Evolutionary conservation across 179 eudicot genomes (phyloP).

Genomic region (Corrigiola litoralis): DNA sequence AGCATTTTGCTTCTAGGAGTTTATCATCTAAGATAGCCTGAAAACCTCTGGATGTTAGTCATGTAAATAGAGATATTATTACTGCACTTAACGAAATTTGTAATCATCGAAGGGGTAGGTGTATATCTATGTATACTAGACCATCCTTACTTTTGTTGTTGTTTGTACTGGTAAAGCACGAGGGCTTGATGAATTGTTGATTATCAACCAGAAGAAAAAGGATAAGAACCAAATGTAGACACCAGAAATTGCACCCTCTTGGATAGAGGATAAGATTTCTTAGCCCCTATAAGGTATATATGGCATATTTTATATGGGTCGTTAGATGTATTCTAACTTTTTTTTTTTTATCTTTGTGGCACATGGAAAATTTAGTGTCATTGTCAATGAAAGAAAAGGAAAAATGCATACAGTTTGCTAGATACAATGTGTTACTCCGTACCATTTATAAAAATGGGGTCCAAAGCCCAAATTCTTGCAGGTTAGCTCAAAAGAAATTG

Average conservation of each 20-base stretch:
- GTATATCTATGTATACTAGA: not conserved
- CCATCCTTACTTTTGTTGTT: constrained; percentile 6
- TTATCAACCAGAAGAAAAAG: constrained; percentile 24
- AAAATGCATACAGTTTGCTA: not conserved
- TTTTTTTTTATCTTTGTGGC: constrained; percentile 15
- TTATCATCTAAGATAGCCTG: not conserved
- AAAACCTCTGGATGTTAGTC: not conserved
- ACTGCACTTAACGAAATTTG: not conserved
- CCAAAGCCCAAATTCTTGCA: constrained; percentile 16
- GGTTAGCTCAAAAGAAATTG: constrained; percentile 17
- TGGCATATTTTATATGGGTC: constrained; percentile 11
- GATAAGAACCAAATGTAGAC: constrained; percentile 24
- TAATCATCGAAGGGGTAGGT: not conserved
- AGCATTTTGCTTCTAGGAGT: not conserved
- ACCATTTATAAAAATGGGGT: constrained; percentile 4
- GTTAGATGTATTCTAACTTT: constrained; percentile 15
- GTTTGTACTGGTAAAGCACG: constrained; percentile 13
- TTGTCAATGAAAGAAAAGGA: constrained; percentile 11
- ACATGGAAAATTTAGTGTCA: constrained; percentile 20
- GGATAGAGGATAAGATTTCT: constrained; percentile 34
- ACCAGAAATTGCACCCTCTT: constrained; percentile 20
- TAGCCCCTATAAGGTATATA: constrained; percentile 17
- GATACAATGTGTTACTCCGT: constrained; percentile 14
- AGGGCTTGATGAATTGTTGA: constrained; percentile 3
- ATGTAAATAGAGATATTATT: not conserved